phyloP scores from a whole-genome alignment of 345 rosid genomes.

The Pistacia integerrima region DNA sequence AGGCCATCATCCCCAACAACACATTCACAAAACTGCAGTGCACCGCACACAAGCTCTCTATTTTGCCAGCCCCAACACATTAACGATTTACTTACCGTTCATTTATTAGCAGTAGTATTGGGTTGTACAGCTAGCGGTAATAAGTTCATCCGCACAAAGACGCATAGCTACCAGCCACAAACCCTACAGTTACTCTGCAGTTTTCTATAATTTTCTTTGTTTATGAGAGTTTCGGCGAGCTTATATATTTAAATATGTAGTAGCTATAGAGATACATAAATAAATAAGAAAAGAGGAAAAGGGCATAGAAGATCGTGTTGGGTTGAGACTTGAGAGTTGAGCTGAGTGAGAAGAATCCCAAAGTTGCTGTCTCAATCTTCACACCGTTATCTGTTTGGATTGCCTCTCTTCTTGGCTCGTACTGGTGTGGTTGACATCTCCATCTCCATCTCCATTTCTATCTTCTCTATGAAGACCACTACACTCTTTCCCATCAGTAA shows the following conservation, averaged over 20 bases:
- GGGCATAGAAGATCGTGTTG: conserved; percentile 44
- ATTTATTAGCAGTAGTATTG: too few relatives aligned
- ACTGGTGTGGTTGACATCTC: background rate
- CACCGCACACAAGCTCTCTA: conserved; percentile 24
- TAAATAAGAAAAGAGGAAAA: background rate
- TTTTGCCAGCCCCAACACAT: conserved; percentile 21
- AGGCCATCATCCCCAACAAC: conserved; percentile 31
- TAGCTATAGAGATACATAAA: background rate
- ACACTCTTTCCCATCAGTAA: too few relatives aligned
- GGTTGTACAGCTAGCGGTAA: background rate
- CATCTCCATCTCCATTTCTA: background rate
- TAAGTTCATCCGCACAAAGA: conserved; percentile 34
- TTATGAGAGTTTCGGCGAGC: conserved; percentile 19
- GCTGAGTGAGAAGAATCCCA: conserved; percentile 37
- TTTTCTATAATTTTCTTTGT: background rate
- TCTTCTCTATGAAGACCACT: too few relatives aligned
- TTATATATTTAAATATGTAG: conserved; percentile 4
- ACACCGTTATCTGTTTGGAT: conserved; percentile 52
- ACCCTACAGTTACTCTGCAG: conserved; percentile 1
- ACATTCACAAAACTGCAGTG: conserved; percentile 21
- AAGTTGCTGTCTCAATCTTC: conserved; percentile 41
- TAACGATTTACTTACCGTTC: too few relatives aligned
- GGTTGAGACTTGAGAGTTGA: conserved; percentile 17
- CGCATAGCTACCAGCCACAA: conserved; percentile 53
- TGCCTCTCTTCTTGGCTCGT: conserved; percentile 13